A percentile compares a stretch with the other conserved stretches of the same genome.
Conservation (phyloP, 75 land plant species). For the Larix kaempferi region DNA sequence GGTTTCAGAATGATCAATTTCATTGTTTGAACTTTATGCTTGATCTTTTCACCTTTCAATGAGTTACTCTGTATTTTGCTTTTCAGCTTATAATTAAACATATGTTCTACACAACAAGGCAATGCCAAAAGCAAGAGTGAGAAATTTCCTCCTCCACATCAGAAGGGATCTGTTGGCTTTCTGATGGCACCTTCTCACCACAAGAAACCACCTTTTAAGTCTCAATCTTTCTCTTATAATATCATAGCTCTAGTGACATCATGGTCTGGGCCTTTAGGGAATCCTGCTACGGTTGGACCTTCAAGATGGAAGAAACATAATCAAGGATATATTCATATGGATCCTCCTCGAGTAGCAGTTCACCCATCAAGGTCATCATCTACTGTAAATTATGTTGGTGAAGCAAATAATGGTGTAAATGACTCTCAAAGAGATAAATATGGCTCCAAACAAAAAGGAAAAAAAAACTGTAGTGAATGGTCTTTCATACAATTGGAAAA, state of each 20-base stretch:
- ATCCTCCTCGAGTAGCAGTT: conserved; percentile 10
- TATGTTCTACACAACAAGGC: too few species aligned
- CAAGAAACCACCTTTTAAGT: conserved; percentile 18
- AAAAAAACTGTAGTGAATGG: not conserved
- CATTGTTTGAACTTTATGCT: too few species aligned
- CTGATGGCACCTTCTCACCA: conserved; percentile 55
- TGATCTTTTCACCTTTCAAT: too few species aligned
- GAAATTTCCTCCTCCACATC: conserved; percentile 87
- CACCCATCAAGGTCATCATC: not conserved
- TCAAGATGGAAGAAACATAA: conserved; percentile 42
- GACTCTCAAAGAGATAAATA: not conserved
- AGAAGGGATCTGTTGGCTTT: conserved; percentile 77
- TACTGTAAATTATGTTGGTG: not conserved
- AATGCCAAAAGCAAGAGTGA: conserved; percentile 53
- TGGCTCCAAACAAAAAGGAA: not conserved
- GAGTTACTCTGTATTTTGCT: too few species aligned
- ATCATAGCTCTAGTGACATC: conserved; percentile 31
- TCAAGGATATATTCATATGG: conserved; percentile 13
- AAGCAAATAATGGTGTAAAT: too few species aligned
- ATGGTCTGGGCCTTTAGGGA: conserved; percentile 59
- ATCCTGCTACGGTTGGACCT: conserved; percentile 34
- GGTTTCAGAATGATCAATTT: not conserved
- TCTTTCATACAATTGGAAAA: not conserved
- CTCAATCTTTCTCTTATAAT: conserved; percentile 28
- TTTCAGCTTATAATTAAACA: too few species aligned